phyloP scores from a whole-genome alignment of 2,329 filamentous ascomycete genomes.

The Xylaria arbuscula region DNA sequence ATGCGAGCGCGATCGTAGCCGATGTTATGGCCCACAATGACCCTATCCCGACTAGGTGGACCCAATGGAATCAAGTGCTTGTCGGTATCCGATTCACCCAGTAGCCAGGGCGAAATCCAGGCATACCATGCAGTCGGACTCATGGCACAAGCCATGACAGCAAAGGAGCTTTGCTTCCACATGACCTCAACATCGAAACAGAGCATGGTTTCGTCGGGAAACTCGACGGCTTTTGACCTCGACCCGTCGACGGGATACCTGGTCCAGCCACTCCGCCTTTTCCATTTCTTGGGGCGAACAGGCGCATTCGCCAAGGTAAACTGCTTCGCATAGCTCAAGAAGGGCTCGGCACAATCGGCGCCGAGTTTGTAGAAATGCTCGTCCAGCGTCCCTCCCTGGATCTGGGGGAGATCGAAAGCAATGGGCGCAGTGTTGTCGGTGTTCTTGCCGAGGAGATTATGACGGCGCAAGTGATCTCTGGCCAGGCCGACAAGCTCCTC shows the following conservation, averaged over 20 bases:
- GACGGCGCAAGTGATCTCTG: constrained; percentile 81
- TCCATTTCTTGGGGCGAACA: constrained; percentile 76
- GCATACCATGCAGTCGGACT: constrained; percentile 94
- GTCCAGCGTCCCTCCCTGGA: constrained; percentile 85
- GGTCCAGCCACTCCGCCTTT: constrained; percentile 87
- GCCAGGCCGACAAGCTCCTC: constrained; percentile 82
- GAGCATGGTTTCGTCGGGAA: constrained; percentile 82
- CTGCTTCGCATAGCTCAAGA: constrained; percentile 76
- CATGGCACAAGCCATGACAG: constrained; percentile 95
- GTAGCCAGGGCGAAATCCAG: constrained; percentile 95
- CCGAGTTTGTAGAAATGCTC: constrained; percentile 95
- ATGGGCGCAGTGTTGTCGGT: constrained; percentile 81
- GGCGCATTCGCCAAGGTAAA: constrained; percentile 74
- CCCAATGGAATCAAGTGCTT: constrained; percentile 89
- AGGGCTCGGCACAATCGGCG: constrained; percentile 87
- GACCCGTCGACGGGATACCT: constrained; percentile 82
- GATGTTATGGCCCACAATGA: constrained; percentile 94
- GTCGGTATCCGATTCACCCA: constrained; percentile 81
- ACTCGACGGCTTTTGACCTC: constrained; percentile 73
- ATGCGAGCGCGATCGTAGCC: constrained; percentile 93
- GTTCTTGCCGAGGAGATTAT: constrained; percentile 91
- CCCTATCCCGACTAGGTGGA: constrained; percentile 75
- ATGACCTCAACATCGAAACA: constrained; percentile 97
- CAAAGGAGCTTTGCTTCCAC: constrained; percentile 92
- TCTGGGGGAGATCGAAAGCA: constrained; percentile 82